Evolutionary conservation across 2,329 filamentous ascomycete genomes (phyloP).

Genomic region (Thermoascus crustaceus): DNA sequence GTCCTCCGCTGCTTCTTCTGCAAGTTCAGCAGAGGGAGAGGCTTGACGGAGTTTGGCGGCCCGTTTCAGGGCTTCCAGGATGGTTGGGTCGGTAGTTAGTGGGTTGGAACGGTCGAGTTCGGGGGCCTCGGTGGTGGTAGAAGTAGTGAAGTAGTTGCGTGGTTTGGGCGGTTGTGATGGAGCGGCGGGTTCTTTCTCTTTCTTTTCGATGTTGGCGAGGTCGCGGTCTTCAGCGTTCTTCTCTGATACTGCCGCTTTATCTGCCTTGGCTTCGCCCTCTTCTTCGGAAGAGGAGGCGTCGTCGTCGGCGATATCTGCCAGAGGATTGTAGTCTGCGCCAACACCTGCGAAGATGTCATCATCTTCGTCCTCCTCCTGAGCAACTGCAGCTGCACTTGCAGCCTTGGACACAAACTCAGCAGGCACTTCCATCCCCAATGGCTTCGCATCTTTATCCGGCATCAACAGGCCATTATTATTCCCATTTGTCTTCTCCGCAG

Average conservation of each 20-base stretch:
- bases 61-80: slow-evolving; percentile 77
- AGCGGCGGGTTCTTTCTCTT: slow-evolving; percentile 9
- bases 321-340: slow-evolving; percentile 52
- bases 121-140: slow-evolving; percentile 43
- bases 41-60: slow-evolving; percentile 55
- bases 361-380: slow-evolving; percentile 40
- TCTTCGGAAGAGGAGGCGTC: slow-evolving; percentile 37
- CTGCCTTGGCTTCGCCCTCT: slow-evolving; percentile 29
- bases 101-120: slow-evolving; percentile 35
- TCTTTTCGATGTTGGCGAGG: slow-evolving; percentile 5
- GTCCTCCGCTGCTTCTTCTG: slow-evolving; percentile 5
- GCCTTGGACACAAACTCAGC: slow-evolving; percentile 32
- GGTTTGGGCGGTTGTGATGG: slow-evolving; percentile 17
- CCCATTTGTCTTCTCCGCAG: slow-evolving; percentile 20
- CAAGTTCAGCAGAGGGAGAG: slow-evolving; percentile 28
- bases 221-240: slow-evolving; percentile 4
- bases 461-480: slow-evolving; percentile 25
- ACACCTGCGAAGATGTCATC: slow-evolving; percentile 57
- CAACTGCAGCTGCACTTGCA: slow-evolving; percentile 19
- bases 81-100: slow-evolving; percentile 62
- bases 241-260: slow-evolving; percentile 8
- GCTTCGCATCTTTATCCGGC: slow-evolving; percentile 38
- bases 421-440: slow-evolving; percentile 45
- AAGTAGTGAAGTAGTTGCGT: slow-evolving; percentile 42
- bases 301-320: slow-evolving; percentile 45